phyloP scores from a whole-genome alignment of 2,329 filamentous ascomycete species.

The Tolypocladium ophioglossoides region DNA sequence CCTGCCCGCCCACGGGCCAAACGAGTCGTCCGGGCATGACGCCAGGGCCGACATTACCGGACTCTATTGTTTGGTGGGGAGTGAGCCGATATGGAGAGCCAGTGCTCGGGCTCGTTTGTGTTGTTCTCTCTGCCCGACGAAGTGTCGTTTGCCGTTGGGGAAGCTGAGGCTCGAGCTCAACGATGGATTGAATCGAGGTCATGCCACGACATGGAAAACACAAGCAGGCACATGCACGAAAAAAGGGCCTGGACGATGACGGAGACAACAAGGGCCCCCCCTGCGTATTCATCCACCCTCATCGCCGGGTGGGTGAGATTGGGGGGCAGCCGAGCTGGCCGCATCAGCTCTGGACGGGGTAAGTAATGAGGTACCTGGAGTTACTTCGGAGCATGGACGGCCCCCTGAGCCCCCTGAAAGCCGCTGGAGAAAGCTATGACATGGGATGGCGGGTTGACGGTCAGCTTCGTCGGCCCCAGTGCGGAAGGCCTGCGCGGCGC shows the following conservation, averaged over 20 bases:
- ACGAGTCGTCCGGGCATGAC: slow-evolving; percentile 1
- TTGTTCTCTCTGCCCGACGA: neutral
- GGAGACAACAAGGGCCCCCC: neutral
- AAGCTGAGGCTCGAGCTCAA: neutral
- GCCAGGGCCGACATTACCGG: neutral
- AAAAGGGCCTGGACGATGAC: neutral
- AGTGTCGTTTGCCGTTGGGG: too few species aligned
- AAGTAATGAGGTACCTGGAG: too few species aligned
- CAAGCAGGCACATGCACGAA: neutral
- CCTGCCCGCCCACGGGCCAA: slow-evolving; percentile 4
- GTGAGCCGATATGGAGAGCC: neutral
- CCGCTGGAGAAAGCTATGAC: too few species aligned
- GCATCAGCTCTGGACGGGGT: too few species aligned
- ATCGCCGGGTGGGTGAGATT: neutral
- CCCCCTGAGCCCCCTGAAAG: too few species aligned
- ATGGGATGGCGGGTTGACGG: too few species aligned
- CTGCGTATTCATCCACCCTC: neutral
- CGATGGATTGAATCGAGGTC: neutral
- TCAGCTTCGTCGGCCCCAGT: too few species aligned
- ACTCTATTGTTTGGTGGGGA: neutral
- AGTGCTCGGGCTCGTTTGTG: neutral
- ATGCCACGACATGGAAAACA: neutral
- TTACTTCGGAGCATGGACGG: too few species aligned
- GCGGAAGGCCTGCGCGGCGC: too few species aligned
- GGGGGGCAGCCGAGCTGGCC: neutral